These are phyloP conservation scores for Rosa chinensis DNA, from an alignment of 306 rosid genomes.

Conservation along the genomic window DNA sequence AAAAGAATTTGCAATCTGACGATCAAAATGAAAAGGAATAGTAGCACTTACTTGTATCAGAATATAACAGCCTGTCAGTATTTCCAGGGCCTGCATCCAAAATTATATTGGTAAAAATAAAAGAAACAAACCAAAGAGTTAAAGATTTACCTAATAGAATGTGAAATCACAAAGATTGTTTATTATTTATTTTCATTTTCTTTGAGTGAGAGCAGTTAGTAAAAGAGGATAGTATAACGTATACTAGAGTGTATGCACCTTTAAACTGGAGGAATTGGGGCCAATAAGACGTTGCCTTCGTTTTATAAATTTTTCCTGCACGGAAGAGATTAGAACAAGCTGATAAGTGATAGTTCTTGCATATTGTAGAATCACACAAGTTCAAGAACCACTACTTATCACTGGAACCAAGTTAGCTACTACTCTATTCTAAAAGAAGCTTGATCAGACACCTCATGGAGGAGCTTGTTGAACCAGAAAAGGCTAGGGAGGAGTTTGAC, in stretches of 20 bases:
- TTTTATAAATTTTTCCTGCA: slow-evolving; percentile 87
- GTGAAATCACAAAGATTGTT: not conserved
- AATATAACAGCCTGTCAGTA: slow-evolving; percentile 79
- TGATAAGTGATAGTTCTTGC: not conserved
- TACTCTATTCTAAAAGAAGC: not conserved
- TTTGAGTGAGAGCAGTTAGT: not conserved
- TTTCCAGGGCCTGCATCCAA: slow-evolving; percentile 60
- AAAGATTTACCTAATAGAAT: not conserved
- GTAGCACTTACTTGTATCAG: slow-evolving; percentile 68
- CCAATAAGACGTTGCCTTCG: slow-evolving; percentile 87
- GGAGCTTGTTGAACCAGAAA: not conserved
- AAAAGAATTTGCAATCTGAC: not conserved
- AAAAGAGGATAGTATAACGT: not conserved
- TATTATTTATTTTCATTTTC: not conserved
- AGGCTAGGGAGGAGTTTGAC: not conserved
- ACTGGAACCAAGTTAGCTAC: not conserved
- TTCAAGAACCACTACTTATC: not conserved
- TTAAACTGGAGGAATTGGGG: slow-evolving; percentile 81
- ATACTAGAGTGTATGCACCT: slow-evolving; percentile 44
- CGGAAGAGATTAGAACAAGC: not conserved
- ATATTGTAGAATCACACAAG: not conserved
- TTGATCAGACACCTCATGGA: not conserved
- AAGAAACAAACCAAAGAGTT: slow-evolving; percentile 9
- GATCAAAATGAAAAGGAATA: slow-evolving; percentile 19
- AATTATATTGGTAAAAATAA: slow-evolving; percentile 1